A percentile compares a stretch with the other conserved stretches of the same genome.
These are phyloP conservation scores for Stevia rebaudiana DNA, from an alignment of 140 eudicot genomes.

Conservation along the genomic window DNA sequence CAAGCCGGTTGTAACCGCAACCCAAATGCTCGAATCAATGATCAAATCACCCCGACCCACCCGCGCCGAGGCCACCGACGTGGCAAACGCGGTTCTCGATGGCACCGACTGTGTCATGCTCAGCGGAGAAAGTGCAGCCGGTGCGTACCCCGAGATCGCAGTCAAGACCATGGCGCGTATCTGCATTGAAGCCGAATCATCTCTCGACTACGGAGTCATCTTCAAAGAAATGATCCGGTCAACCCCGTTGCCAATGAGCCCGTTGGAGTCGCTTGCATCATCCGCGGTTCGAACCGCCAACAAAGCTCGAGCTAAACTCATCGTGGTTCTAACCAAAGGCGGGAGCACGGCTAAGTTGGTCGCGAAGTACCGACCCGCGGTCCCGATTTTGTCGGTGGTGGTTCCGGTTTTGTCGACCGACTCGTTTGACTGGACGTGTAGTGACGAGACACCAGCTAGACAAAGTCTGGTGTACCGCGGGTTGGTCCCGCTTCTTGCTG, in stretches of 20 bases:
- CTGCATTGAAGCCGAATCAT: conserved; percentile 53
- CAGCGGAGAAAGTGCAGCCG: conserved; percentile 54
- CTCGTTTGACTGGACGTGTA: conserved; percentile 54
- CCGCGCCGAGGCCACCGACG: conserved; percentile 56
- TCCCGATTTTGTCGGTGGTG: conserved; percentile 50
- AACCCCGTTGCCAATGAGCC: conserved; percentile 63
- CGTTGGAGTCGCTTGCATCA: conserved; percentile 50
- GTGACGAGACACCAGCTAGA: conserved; percentile 54
- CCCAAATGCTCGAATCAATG: conserved; percentile 62
- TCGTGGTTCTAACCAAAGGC: conserved; percentile 49
- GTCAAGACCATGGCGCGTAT: conserved; percentile 52
- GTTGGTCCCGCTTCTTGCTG: conserved; percentile 44
- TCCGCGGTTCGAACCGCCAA: conserved; percentile 53
- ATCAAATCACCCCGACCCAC: conserved; percentile 57
- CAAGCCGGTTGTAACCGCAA: conserved; percentile 55
- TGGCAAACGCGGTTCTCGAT: conserved; percentile 54
- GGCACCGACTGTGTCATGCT: conserved; percentile 61
- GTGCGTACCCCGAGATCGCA: conserved; percentile 50
- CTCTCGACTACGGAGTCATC: conserved; percentile 44
- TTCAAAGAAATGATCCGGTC: conserved; percentile 50
- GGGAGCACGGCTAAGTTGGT: conserved; percentile 52
- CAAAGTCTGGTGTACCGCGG: conserved; percentile 57
- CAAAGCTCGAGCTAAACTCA: conserved; percentile 50
- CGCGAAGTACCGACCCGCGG: conserved; percentile 53
- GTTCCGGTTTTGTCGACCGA: conserved; percentile 45